Percentiles rank a stretch among this genome's conserved stretches.
These are phyloP conservation scores for Venturia nashicola DNA, from an alignment of 2,329 filamentous ascomycete genomes.

Conservation along the genomic window DNA sequence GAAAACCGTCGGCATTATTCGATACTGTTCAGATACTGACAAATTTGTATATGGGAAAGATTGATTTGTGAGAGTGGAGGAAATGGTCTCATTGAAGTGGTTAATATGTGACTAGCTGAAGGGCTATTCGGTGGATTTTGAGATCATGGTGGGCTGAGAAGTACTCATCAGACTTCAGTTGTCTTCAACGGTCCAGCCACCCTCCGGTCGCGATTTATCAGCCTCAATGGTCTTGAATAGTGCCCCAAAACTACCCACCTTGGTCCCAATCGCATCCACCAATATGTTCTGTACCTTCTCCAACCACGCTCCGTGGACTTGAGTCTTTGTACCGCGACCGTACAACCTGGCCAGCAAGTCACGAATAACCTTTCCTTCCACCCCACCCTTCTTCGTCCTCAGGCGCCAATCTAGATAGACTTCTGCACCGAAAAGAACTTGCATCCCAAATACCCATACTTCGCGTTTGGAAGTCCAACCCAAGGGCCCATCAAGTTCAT, in stretches of 20 bases:
- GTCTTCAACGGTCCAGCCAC: background rate
- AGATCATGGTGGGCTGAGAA: background rate
- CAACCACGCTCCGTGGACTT: conserved; percentile 25
- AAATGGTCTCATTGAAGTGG: too few species aligned
- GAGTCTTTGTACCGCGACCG: conserved; percentile 14
- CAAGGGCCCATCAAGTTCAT: conserved; percentile 53
- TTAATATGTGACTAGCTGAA: too few species aligned
- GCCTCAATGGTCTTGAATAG: background rate
- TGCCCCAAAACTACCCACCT: background rate
- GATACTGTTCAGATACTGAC: too few species aligned
- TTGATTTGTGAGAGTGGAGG: too few species aligned
- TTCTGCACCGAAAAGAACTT: conserved; percentile 30
- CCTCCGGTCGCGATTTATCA: background rate
- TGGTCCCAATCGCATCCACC: background rate
- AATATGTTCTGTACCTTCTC: conserved; percentile 23
- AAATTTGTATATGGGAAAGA: too few species aligned
- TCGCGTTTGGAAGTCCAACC: conserved; percentile 61
- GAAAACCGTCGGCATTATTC: too few species aligned
- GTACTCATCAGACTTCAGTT: background rate
- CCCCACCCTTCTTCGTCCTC: conserved; percentile 12
- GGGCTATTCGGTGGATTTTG: too few species aligned
- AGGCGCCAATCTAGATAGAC: conserved; percentile 21
- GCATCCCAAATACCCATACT: conserved; percentile 49
- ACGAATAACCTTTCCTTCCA: conserved; percentile 16
- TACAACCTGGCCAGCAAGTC: conserved; percentile 18